A percentile compares a stretch with the other conserved stretches of the same genome.
Conservation (phyloP, 202 grass and related monocot genomes). For the Schoenoplectus triqueter region DNA sequence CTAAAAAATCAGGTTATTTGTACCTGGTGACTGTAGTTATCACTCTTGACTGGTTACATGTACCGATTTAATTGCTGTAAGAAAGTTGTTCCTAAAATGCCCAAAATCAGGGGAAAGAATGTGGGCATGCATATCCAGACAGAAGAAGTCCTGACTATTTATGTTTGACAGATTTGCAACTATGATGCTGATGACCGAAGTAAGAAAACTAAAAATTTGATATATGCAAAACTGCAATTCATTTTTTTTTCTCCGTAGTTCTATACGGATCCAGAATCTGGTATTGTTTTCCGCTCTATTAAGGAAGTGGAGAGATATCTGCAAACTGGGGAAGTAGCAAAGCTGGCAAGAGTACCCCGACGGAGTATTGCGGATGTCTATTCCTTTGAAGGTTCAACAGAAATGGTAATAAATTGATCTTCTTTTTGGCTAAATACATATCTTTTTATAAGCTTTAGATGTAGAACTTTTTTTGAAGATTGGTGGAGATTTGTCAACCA, state of each 20-base stretch:
- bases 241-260: slow-evolving; percentile 46
- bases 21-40: background rate
- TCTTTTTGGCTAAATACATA: background rate
- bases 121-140: background rate
- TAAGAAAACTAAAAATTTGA: background rate
- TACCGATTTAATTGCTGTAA: background rate
- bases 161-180: background rate
- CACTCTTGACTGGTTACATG: background rate
- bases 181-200: slow-evolving; percentile 14
- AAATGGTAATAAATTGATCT: slow-evolving; percentile 53
- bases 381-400: slow-evolving; percentile 52
- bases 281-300: slow-evolving; percentile 54
- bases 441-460: background rate
- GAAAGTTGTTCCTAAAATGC: background rate
- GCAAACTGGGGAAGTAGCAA: slow-evolving; percentile 60
- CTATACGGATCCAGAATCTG: slow-evolving; percentile 61
- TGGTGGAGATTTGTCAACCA: no score
- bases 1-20: background rate
- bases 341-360: slow-evolving; percentile 53
- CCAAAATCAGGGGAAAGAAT: background rate
- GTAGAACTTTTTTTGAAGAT: no score
- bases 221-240: background rate
- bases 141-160: background rate
- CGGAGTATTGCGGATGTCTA: slow-evolving; percentile 54
- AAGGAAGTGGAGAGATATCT: slow-evolving; percentile 60